Base-by-base conservation (phyloP, 768 basidiomycete genomes). In the Tylopilus sp. region DNA sequence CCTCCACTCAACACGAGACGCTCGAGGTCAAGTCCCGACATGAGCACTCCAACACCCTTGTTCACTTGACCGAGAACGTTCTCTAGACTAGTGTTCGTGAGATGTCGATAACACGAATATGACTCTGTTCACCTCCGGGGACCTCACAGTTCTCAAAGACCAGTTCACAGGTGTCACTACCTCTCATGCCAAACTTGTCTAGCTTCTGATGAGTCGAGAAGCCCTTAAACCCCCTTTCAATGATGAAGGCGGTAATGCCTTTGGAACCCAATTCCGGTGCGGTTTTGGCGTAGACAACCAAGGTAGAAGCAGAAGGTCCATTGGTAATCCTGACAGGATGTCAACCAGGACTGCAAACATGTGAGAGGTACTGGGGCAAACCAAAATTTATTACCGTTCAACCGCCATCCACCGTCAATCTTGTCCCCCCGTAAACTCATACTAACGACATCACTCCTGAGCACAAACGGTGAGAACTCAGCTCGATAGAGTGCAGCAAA, bases 321-420 rank as follows among this genome's bases (percentile, higher is more conserved):
- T 98, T 97, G 13, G 93, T 95, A 65, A 95, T 95, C 92, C 92
- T 94, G 55, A 0, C 43, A 39, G 20, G n/a, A 38, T 22, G 23
- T 53, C 8, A 56, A 26, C 22, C 6, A 10, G 26, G 13, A 12
- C 6, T 3, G 17, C 30, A 43, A 22, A 38, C 12, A 12, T 5
- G 52, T 6, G 52, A 43, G 30, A 25, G 17, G 4, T 26, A 38
- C 23, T 8, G 35, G 17, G n/a, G 15, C 57, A 18, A 20, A 91
- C 94, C 94, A 98, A 71, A 95, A 95, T 68, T 97, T 97, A 59
- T 83, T 91, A 1, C 94, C 95, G 61, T 90, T 95, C 56, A 98
- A 68, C 51, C 75, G 73, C 78, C 82, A 97, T 33, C 90, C 86
- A 38, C 83, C 88, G 23, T 80, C 71, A 6, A 85, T 75, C 73